Conservation (phyloP, 2,329 filamentous ascomycete species). For the Fusarium palustre region DNA sequence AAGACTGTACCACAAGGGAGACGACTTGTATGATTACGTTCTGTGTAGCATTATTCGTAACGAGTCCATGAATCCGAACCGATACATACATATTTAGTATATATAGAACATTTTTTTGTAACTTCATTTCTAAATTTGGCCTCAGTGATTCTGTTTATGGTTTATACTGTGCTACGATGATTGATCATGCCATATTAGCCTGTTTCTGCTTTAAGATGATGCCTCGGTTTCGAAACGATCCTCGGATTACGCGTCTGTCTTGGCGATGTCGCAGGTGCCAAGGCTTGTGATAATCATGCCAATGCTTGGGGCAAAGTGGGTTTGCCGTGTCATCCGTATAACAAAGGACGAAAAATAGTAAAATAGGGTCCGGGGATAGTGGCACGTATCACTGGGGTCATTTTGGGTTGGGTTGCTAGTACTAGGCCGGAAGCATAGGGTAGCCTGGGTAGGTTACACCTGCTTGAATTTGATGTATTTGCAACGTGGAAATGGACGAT, state of each 20-base stretch:
- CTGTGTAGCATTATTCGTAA: slow-evolving; percentile 37
- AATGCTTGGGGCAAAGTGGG: slow-evolving; percentile 15
- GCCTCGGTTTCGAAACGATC: neutral
- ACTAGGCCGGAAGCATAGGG: neutral
- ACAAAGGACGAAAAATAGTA: neutral
- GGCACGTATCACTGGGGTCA: neutral
- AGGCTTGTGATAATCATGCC: slow-evolving; percentile 21
- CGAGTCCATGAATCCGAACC: slow-evolving; percentile 40
- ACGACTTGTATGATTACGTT: slow-evolving; percentile 34
- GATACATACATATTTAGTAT: slow-evolving; percentile 4
- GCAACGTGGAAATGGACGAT: neutral
- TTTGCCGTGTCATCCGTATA: slow-evolving; percentile 30
- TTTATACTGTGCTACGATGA: neutral
- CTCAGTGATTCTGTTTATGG: neutral
- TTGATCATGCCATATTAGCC: neutral
- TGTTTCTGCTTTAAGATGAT: neutral
- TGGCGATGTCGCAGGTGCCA: slow-evolving; percentile 28
- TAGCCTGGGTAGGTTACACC: neutral
- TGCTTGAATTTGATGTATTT: neutral
- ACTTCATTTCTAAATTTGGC: slow-evolving; percentile 19
- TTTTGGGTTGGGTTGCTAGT: neutral
- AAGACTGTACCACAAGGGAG: slow-evolving; percentile 28
- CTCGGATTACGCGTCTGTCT: slow-evolving; percentile 22
- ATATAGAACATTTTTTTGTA: neutral
- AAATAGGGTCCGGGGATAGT: slow-evolving; percentile 23